Evolutionary conservation across 2,329 filamentous ascomycete genomes (phyloP), one percentile per base, ranked within the genome.

Genomic region (Verticillium klebahnii): DNA sequence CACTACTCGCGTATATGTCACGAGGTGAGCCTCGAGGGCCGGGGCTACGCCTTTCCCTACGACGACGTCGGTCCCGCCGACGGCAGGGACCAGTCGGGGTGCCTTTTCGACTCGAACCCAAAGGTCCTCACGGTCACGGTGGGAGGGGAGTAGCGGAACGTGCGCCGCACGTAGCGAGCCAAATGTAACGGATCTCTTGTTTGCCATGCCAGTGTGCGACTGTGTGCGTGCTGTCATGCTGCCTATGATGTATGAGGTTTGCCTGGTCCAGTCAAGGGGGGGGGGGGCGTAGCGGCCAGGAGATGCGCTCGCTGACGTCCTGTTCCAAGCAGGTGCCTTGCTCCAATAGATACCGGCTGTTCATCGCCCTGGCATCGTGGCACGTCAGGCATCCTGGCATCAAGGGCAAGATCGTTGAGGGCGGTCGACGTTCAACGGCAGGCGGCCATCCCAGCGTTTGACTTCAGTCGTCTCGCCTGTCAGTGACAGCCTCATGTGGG

Each of bases 21-120:
- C 73, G 81, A 78, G 63, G 78, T 79, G 40, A 86, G 84, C 67
- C 69, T 85, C 39, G 85, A 87, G 69, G 78, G 83, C 9, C 79
- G 80, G 57, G 88, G 89, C 9, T 91, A 91, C 74, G 86, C 87
- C 1, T 90, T 90, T 67, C 86, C 88, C 0, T 91, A 90, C 69
- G 89, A 91, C 69, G 88, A 91, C 72, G 89, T 91, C 11, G 80
- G 79, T 25, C 78, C 85, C 4, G 74, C 73, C n/a, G 75, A 76
- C 52, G 83, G 81, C 2, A 69, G 72, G 4, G 86, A 90, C 70
- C 86, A 88, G 74, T 85, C 85, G 23, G 88, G 88, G 1, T 84
- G 82, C 62, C 79, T 90, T 23, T 84, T 79, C 63, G 86, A 87
- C 69, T 73, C 77, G 2, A 79, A 78, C 59, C 87, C 87, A 1